These are phyloP conservation scores for Wickerhamia fluorescens DNA, from an alignment of 805 yeast species.

Conservation along the genomic window DNA sequence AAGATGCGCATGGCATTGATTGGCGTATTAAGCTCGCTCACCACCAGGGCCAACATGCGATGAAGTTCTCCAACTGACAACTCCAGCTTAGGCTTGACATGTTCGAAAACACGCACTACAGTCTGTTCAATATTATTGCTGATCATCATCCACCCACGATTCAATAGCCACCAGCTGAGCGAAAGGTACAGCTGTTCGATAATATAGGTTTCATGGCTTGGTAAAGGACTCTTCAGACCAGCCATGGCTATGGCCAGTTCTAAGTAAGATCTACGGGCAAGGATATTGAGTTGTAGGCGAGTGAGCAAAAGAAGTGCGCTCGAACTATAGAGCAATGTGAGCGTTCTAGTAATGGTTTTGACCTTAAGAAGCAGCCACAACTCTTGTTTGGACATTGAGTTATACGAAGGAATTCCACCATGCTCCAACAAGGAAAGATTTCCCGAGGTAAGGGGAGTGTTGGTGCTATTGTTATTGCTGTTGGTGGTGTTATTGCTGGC, in stretches of 20 bases:
- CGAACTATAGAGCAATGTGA: conserved; percentile 63
- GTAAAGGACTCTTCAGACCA: conserved; percentile 22
- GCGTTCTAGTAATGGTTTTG: conserved; percentile 63
- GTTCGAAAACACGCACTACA: conserved; percentile 55
- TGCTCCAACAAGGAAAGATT: conserved; percentile 29
- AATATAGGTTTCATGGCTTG: conserved; percentile 38
- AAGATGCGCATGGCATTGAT: conserved; percentile 9
- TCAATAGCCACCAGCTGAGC: conserved; percentile 89
- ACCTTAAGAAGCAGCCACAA: conserved; percentile 81
- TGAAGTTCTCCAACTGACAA: conserved; percentile 58
- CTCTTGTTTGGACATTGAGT: conserved; percentile 35
- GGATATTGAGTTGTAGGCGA: conserved; percentile 77
- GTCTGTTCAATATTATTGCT: conserved; percentile 45
- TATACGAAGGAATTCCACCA: conserved; percentile 17
- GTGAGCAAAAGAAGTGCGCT: conserved; percentile 71
- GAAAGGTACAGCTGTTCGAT: conserved; percentile 80
- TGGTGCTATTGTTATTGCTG: conserved; percentile 12
- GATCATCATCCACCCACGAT: conserved; percentile 71
- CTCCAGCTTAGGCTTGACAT: conserved; percentile 67
- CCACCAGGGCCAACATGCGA: conserved; percentile 17
- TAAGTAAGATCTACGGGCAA: conserved; percentile 81
- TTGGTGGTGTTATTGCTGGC: conserved; percentile 3
- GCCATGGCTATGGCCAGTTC: conserved; percentile 72
- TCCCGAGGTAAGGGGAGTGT: conserved; percentile 28
- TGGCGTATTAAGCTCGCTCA: conserved; percentile 7